A percentile compares a stretch with the other conserved stretches of the same genome.
These are phyloP conservation scores for Sphenostylis stenocarpa DNA, from an alignment of 306 rosid species.

Conservation along the genomic window DNA sequence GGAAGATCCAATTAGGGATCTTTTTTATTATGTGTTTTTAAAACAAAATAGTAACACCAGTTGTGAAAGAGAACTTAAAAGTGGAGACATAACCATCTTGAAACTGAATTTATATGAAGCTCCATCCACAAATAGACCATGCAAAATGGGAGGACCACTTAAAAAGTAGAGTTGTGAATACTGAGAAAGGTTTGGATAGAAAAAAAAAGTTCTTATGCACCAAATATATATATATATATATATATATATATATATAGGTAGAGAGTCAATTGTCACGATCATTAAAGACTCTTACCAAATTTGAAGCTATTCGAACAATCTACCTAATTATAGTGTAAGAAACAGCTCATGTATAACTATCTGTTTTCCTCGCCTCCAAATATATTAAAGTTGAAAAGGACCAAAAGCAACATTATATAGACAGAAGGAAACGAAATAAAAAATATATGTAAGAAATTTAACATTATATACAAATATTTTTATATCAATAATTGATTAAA, in stretches of 20 bases:
- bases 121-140: not conserved
- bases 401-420: not conserved
- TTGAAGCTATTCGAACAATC: slow-evolving; percentile 3
- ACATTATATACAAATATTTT: too few species aligned
- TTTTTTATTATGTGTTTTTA: not conserved
- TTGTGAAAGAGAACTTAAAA: not conserved
- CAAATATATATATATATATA: too few species aligned
- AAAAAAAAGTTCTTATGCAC: too few species aligned
- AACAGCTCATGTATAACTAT: slow-evolving; percentile 20
- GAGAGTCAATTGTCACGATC: slow-evolving; percentile 1
- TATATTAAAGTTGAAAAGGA: not conserved
- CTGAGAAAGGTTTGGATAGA: not conserved
- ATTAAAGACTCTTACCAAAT: slow-evolving; percentile 48
- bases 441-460: too few species aligned
- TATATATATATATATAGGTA: slow-evolving; percentile 19
- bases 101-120: not conserved
- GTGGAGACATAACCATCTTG: not conserved
- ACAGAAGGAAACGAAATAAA: not conserved
- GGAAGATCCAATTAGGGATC: not conserved
- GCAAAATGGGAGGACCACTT: slow-evolving; percentile 27
- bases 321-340: slow-evolving; percentile 1
- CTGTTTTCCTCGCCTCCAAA: not conserved
- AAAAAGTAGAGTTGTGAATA: slow-evolving; percentile 13
- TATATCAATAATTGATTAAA: too few species aligned
- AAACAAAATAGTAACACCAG: not conserved